These are phyloP conservation scores for Clausena lansium DNA, from an alignment of 345 rosid species.

Conservation along the genomic window DNA sequence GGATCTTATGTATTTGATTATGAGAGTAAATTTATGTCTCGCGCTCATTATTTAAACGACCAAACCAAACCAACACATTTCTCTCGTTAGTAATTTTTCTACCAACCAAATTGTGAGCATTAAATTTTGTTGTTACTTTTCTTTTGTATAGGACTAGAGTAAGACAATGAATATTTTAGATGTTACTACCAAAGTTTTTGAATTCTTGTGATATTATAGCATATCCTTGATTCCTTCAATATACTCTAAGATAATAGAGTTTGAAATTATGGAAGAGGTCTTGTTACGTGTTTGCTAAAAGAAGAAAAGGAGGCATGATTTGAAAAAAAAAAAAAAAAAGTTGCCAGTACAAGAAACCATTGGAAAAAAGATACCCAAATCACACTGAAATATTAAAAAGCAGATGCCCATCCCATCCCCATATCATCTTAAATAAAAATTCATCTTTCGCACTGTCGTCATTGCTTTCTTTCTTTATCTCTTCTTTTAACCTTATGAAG, in stretches of 20 bases:
- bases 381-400: conserved; percentile 28
- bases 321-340: not conserved
- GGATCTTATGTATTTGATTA: too few species aligned
- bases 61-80: not conserved
- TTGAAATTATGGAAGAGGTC: conserved; percentile 10
- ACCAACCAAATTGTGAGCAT: not conserved
- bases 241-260: not conserved
- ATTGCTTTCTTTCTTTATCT: not conserved
- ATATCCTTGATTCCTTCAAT: not conserved
- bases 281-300: conserved; percentile 24
- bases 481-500: not conserved
- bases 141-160: too few species aligned
- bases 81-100: not conserved
- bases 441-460: not conserved
- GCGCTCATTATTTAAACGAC: not conserved
- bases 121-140: too few species aligned
- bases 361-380: conserved; percentile 27
- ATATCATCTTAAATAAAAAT: conserved; percentile 9
- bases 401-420: conserved; percentile 21
- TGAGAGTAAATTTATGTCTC: not conserved
- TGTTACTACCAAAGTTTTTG: too few species aligned
- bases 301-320: not conserved
- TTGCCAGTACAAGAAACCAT: conserved; percentile 21
- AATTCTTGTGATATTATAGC: too few species aligned
- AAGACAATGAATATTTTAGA: too few species aligned